Conservation (phyloP, 352 stramenopile species). For the Porosira glacialis region DNA sequence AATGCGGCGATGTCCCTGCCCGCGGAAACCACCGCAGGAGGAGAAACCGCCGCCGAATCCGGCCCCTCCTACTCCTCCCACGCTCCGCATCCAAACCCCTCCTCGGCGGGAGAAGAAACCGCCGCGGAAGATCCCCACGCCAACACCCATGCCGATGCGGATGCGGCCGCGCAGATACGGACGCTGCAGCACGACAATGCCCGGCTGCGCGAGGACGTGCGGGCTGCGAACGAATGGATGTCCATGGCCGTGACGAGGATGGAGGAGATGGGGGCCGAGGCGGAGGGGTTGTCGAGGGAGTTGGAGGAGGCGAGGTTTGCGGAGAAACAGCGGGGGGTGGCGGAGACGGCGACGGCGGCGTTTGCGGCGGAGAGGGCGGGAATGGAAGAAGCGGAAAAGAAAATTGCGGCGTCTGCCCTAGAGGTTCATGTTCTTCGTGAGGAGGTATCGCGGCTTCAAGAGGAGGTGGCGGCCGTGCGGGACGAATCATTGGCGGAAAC, state of each 20-base stretch:
- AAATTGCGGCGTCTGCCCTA: constrained; percentile 20
- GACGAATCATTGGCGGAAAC: no score
- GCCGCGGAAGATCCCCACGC: constrained; percentile 28
- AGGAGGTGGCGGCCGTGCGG: no score
- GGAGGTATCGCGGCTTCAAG: constrained; percentile 54
- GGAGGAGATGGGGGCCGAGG: constrained; percentile 64
- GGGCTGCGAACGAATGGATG: constrained; percentile 79
- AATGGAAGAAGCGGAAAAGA: constrained; percentile 22
- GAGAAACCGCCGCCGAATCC: constrained; percentile 6
- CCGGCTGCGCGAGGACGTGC: constrained; percentile 58
- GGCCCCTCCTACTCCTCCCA: neutral
- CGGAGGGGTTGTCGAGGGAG: constrained; percentile 24
- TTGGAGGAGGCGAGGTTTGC: constrained; percentile 26
- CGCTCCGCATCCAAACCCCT: neutral
- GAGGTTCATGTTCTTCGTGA: constrained; percentile 28
- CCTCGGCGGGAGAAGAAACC: neutral
- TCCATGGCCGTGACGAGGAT: constrained; percentile 71
- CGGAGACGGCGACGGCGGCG: constrained; percentile 5
- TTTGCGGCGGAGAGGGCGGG: constrained; percentile 19
- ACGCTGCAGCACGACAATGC: constrained; percentile 64
- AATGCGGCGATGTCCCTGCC: neutral
- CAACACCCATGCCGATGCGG: constrained; percentile 29
- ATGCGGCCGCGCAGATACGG: constrained; percentile 24
- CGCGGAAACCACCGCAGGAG: constrained; percentile 36
- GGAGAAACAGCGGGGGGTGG: neutral